Evolutionary conservation across 345 rosid species (phyloP).

Genomic region (Camelina laxa): DNA sequence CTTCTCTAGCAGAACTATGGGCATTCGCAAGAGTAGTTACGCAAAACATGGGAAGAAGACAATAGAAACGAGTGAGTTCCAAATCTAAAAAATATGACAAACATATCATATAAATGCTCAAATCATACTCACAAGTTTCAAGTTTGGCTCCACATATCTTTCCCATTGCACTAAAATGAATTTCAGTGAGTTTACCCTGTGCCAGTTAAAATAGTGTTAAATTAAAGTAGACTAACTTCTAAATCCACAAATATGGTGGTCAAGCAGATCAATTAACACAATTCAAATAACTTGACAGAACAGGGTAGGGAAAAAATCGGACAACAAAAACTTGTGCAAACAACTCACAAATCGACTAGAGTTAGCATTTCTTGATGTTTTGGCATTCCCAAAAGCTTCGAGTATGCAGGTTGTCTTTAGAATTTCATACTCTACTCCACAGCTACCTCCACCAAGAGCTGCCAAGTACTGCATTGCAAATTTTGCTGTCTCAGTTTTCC

Average conservation of each 20-base stretch:
- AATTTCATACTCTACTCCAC: slow-evolving; percentile 69
- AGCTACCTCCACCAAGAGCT: slow-evolving; percentile 79
- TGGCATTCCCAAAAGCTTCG: slow-evolving; percentile 98
- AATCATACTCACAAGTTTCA: slow-evolving; percentile 74
- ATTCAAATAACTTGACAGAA: neutral
- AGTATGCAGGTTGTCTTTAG: slow-evolving; percentile 75
- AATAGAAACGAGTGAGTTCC: slow-evolving; percentile 34
- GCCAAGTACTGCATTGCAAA: slow-evolving; percentile 90
- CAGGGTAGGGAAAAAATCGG: neutral
- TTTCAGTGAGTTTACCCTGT: slow-evolving; percentile 92
- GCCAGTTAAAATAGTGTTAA: slow-evolving; percentile 34
- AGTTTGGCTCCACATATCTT: slow-evolving; percentile 87
- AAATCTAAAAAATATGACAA: slow-evolving; percentile 19
- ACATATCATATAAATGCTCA: slow-evolving; percentile 3
- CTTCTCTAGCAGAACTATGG: slow-evolving; percentile 89
- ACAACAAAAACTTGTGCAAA: neutral
- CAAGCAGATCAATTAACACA: slow-evolving; percentile 8
- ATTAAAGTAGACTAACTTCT: slow-evolving; percentile 2
- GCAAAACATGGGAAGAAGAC: slow-evolving; percentile 32
- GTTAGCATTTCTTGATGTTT: slow-evolving; percentile 86
- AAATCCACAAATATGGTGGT: slow-evolving; percentile 12
- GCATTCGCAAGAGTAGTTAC: slow-evolving; percentile 29
- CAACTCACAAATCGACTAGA: slow-evolving; percentile 93
- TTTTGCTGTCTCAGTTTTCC: slow-evolving; percentile 98
- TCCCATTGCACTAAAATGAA: slow-evolving; percentile 77